Percentiles rank a stretch among this genome's conserved stretches.
phyloP scores from a whole-genome alignment of 208 protist species.

The Leishmania braziliensis region DNA sequence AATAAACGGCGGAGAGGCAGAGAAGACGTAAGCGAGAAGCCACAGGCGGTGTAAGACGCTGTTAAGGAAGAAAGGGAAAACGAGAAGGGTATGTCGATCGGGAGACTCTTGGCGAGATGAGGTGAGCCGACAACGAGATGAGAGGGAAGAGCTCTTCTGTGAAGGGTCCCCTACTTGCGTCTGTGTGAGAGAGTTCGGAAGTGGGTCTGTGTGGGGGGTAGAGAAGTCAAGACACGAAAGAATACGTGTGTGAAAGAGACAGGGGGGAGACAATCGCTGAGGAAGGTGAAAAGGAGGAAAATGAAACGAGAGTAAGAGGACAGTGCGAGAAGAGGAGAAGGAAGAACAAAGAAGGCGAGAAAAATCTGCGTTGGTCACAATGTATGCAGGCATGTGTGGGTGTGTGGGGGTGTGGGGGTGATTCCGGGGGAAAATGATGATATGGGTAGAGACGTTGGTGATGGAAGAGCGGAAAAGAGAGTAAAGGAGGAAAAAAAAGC shows the following conservation, averaged over 20 bases:
- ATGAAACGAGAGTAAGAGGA: background rate
- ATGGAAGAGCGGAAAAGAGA: background rate
- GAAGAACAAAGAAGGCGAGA: conserved; percentile 2
- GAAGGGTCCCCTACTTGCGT: background rate
- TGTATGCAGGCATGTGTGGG: conserved; percentile 5
- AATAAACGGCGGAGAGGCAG: background rate
- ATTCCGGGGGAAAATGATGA: background rate
- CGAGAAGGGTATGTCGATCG: background rate
- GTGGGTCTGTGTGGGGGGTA: background rate
- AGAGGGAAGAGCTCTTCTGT: background rate
- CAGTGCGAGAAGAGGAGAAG: background rate
- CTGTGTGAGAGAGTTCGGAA: background rate
- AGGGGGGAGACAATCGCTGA: background rate
- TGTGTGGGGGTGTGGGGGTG: background rate
- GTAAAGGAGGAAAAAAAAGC: background rate
- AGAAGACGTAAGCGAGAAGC: background rate
- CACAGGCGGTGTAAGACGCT: background rate
- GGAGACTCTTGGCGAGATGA: background rate
- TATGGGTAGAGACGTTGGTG: background rate
- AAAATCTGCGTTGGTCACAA: conserved; percentile 1
- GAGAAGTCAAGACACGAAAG: conserved; percentile 6
- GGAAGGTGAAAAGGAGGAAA: background rate
- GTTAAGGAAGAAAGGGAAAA: background rate
- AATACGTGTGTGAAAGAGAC: background rate
- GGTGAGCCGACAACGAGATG: background rate